Conservation (phyloP, 345 rosid genomes). For the Euphorbia tirucalli region DNA sequence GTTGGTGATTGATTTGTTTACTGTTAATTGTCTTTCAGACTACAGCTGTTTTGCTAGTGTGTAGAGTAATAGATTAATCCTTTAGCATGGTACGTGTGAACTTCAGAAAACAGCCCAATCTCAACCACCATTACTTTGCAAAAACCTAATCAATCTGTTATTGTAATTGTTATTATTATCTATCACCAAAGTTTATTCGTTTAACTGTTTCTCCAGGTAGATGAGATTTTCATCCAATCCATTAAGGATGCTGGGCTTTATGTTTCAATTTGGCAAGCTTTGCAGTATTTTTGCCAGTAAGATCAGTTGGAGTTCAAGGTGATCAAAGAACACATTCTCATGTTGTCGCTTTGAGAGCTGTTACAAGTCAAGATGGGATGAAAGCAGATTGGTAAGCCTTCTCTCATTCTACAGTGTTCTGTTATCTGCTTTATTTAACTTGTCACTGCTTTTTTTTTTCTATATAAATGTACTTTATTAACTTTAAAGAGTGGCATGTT, state of each 20-base stretch:
- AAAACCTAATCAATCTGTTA: not conserved
- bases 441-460: not conserved
- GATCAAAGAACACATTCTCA: constrained; percentile 99
- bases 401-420: not conserved
- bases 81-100: too few species aligned
- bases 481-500: not conserved
- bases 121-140: not conserved
- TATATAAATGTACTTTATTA: not conserved
- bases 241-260: constrained; percentile 95
- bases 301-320: constrained; percentile 98
- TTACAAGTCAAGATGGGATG: constrained; percentile 99
- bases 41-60: not conserved
- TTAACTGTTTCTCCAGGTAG: constrained; percentile 53
- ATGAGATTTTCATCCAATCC: constrained; percentile 94
- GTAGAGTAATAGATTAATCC: not conserved
- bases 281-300: constrained; percentile 91
- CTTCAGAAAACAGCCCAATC: not conserved
- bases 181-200: not conserved
- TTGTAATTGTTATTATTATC: not conserved
- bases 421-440: not conserved
- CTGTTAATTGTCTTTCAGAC: not conserved
- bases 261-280: constrained; percentile 97
- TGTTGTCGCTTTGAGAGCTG: constrained; percentile 98
- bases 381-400: constrained; percentile 88
- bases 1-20: not conserved